These are phyloP conservation scores for Sextonia rubra DNA, from an alignment of 164 flowering plant genomes.

Conservation along the genomic window DNA sequence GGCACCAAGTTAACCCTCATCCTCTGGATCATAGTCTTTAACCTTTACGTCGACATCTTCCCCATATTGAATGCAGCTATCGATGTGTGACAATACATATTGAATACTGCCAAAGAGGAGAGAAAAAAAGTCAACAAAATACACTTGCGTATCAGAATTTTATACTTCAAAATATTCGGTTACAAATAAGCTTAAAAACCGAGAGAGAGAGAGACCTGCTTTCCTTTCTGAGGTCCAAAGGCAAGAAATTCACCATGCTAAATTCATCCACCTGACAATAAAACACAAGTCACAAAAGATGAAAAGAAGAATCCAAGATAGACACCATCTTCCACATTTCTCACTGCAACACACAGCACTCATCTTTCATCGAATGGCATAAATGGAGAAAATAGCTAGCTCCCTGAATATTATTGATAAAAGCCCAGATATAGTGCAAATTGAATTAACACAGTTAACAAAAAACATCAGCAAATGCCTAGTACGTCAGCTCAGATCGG, in stretches of 20 bases:
- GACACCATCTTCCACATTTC: not conserved
- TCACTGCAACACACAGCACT: not conserved
- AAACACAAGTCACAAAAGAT: not conserved
- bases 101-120: conserved; percentile 48
- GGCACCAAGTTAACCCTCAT: conserved; percentile 14
- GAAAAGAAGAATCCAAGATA: not conserved
- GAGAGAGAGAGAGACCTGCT: conserved; percentile 29
- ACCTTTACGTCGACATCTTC: conserved; percentile 97
- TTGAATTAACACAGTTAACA: too few relatives aligned
- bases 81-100: conserved; percentile 67
- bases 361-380: not conserved
- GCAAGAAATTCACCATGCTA: conserved; percentile 65
- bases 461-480: too few relatives aligned
- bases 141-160: not conserved
- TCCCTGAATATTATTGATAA: not conserved
- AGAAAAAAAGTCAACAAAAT: not conserved
- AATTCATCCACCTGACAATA: conserved; percentile 48
- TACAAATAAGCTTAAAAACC: conserved; percentile 9
- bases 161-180: not conserved
- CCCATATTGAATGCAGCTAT: conserved; percentile 77
- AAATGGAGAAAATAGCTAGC: not conserved
- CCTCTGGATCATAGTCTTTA: conserved; percentile 71
- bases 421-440: not conserved
- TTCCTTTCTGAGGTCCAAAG: conserved; percentile 59
- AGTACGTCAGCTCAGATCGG: too few relatives aligned